Evolutionary conservation across 768 basidiomycete genomes (phyloP), one percentile per base, ranked within the genome.

Genomic region (Candolleomyces efflorescens): DNA sequence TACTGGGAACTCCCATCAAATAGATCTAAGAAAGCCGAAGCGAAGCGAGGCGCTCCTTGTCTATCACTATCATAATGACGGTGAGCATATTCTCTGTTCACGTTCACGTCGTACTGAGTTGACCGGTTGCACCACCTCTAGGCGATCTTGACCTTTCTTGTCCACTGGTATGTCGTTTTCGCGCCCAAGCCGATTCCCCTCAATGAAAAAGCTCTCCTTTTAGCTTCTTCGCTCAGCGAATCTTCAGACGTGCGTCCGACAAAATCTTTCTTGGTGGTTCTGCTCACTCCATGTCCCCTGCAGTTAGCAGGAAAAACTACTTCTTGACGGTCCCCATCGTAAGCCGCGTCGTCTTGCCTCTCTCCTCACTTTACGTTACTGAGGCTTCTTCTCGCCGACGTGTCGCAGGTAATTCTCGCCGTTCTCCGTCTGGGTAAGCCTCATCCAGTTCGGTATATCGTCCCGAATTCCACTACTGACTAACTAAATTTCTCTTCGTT

Each of bases 301-400:
- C 48, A 78, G 75, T 78, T 53, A 76, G 76, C 68, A 67, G 67
- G 44, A 53, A 62, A 17, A 78, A 73, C 51, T 71, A 65, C 64
- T 68, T 58, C 39, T 57, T 75, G 10, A 66, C 68, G 3, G 50
- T 62, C 2, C 72, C 75, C 0, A 70, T 76, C 45, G 74, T 75
- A 59, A 43, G 71, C 49, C 32, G 32, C 2, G 11, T 32, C 32
- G 32, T 32, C 32, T 32, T 7, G 32, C 32, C n/a, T 1, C 15
- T 18, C 36, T 13, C n/a, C 51, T 13, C 17, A 5, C n/a, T 37
- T 23, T 23, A n/a, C 53, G 24, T 27, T 45, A n/a, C 41, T 22
- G 45, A 12, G 12, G 11, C 12, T 46, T 41, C 26, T 58, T 44
- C 37, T 46, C 36, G 26, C 55, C 37, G 36, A 12, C 49, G 27